A percentile compares a stretch with the other conserved stretches of the same genome.
Conservation (phyloP, 805 yeast genomes). For the Yarrowia deformans region DNA sequence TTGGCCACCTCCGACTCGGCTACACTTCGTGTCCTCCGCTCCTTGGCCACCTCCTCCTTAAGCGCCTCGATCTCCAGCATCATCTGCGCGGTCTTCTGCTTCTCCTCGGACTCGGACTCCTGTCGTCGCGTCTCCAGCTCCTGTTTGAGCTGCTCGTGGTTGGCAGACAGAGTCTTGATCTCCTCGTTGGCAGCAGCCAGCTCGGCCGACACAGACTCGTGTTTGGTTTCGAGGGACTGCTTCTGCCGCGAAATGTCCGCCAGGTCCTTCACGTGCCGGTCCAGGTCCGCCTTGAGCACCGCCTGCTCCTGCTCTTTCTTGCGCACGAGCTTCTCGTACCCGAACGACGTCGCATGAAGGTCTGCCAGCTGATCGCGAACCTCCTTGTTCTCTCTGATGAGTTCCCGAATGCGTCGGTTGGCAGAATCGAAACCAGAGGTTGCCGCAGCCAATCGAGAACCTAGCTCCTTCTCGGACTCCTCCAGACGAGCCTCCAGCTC, state of each 20-base stretch:
- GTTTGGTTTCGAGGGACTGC: slow-evolving; percentile 37
- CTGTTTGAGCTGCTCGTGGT: slow-evolving; percentile 51
- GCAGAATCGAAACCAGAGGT: slow-evolving; percentile 48
- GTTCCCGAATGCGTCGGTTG: slow-evolving; percentile 51
- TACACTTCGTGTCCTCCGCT: slow-evolving; percentile 4
- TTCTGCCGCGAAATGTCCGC: slow-evolving; percentile 41
- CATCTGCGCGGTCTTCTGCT: slow-evolving; percentile 42
- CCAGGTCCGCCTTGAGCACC: slow-evolving; percentile 40
- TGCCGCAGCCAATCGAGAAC: slow-evolving; percentile 43
- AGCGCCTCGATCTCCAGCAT: slow-evolving; percentile 41
- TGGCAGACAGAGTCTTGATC: slow-evolving; percentile 43
- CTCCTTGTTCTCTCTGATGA: slow-evolving; percentile 57
- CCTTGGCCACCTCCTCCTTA: slow-evolving; percentile 40
- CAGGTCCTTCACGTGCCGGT: slow-evolving; percentile 34
- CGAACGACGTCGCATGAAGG: slow-evolving; percentile 52
- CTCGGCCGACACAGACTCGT: slow-evolving; percentile 43
- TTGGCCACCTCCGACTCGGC: slow-evolving; percentile 41
- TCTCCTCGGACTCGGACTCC: slow-evolving; percentile 41
- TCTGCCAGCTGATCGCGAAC: slow-evolving; percentile 54
- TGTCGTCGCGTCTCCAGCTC: slow-evolving; percentile 43
- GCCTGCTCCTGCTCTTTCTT: slow-evolving; percentile 48
- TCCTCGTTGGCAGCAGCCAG: slow-evolving; percentile 46
- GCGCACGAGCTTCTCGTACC: slow-evolving; percentile 51
- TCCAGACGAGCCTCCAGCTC: slow-evolving; percentile 48
- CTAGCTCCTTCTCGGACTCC: slow-evolving; percentile 45